Evolutionary conservation across 495 filamentous ascomycete species (phyloP).

Genomic region (Chlorociboria aeruginascens): DNA sequence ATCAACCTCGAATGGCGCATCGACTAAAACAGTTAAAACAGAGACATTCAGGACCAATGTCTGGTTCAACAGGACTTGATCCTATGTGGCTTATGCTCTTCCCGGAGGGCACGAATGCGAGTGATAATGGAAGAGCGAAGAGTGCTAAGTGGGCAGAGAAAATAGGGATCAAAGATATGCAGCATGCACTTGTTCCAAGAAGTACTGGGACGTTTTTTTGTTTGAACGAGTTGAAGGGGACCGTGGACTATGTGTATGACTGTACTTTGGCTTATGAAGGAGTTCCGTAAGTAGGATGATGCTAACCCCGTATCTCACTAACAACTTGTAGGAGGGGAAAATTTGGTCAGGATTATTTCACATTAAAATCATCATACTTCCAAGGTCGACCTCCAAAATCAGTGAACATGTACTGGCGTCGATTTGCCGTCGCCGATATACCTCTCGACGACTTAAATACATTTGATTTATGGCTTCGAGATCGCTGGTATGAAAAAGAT

Average conservation of each 20-base stretch:
- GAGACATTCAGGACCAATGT: constrained; percentile 34
- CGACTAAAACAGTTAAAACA: constrained; percentile 57
- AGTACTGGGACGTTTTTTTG: constrained; percentile 69
- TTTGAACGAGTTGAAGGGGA: constrained; percentile 55
- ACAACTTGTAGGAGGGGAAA: constrained; percentile 41
- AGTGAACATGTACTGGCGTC: constrained; percentile 77
- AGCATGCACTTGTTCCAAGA: constrained; percentile 59
- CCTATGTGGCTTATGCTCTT: constrained; percentile 85
- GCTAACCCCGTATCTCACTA: neutral
- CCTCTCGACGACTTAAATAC: constrained; percentile 47
- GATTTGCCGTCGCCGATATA: constrained; percentile 53
- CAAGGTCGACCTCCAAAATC: constrained; percentile 69
- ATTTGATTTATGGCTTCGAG: constrained; percentile 63
- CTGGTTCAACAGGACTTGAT: constrained; percentile 40
- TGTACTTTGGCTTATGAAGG: constrained; percentile 81
- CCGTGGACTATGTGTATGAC: constrained; percentile 72
- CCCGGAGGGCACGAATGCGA: constrained; percentile 73
- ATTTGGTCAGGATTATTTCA: constrained; percentile 69
- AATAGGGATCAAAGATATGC: constrained; percentile 48
- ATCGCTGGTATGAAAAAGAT: constrained; percentile 75
- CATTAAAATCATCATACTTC: constrained; percentile 59
- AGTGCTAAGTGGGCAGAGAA: constrained; percentile 63
- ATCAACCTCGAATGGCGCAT: constrained; percentile 56
- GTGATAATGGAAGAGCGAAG: constrained; percentile 46
- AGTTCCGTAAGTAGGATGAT: constrained; percentile 45